Evolutionary conservation across 108 stramenopile genomes (phyloP).

Genomic region (Schizochytrium sp.): DNA sequence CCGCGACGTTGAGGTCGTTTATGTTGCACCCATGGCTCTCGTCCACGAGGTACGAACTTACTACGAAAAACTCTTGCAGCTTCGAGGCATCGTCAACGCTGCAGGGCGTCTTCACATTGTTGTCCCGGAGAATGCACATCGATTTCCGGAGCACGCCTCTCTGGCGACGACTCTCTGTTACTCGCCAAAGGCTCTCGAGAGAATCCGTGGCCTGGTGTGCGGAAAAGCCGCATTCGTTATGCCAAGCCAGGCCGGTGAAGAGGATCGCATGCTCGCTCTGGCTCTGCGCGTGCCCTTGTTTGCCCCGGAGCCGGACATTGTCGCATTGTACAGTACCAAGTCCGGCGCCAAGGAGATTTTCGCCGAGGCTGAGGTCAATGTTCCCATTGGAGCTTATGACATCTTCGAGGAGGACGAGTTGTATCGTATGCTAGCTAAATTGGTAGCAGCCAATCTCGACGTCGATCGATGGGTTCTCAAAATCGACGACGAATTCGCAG

Average conservation of each 20-base stretch:
- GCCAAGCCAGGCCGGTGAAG: not conserved
- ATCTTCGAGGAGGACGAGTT: not conserved
- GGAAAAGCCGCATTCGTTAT: not conserved
- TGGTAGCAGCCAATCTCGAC: not conserved
- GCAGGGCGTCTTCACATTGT: not conserved
- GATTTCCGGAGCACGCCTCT: not conserved
- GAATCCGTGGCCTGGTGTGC: not conserved
- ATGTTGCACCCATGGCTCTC: not conserved
- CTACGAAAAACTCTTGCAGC: not conserved
- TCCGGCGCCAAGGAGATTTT: not conserved
- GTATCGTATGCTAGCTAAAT: not conserved
- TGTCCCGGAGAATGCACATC: constrained; percentile 1
- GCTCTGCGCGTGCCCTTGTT: not conserved
- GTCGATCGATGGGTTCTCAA: not conserved
- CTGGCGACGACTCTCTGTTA: not conserved
- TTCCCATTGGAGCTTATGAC: not conserved
- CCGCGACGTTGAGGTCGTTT: not conserved
- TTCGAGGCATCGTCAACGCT: not conserved
- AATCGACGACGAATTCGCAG: not conserved
- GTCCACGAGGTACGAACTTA: not conserved
- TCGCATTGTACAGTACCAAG: not conserved
- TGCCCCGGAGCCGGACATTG: not conserved
- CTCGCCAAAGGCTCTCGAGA: not conserved
- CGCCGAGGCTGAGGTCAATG: not conserved
- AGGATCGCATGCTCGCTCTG: not conserved